Evolutionary conservation across 306 rosid species (phyloP).

Genomic region (Gleditsia sinensis): DNA sequence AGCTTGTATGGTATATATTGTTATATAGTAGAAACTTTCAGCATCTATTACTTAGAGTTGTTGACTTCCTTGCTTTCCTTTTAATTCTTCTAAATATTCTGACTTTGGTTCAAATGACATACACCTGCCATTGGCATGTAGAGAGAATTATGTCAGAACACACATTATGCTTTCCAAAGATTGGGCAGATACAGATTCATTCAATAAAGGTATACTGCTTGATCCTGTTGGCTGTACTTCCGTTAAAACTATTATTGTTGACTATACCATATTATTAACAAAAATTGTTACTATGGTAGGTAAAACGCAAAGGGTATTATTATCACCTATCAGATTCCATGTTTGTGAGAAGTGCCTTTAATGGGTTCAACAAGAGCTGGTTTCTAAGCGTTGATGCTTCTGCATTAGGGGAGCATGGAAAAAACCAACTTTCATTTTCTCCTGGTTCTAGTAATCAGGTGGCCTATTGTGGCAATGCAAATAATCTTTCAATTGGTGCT

Average conservation of each 20-base stretch:
- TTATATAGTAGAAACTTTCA: neutral
- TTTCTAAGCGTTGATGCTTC: conserved; percentile 46
- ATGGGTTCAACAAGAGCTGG: conserved; percentile 30
- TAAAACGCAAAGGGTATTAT: conserved; percentile 33
- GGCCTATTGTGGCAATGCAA: conserved; percentile 15
- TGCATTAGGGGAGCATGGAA: conserved; percentile 26
- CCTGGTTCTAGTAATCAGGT: conserved; percentile 23
- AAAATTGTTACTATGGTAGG: conserved; percentile 19
- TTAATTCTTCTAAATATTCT: neutral
- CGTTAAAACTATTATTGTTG: conserved; percentile 17
- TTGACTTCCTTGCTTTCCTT: neutral
- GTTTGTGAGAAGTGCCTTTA: conserved; percentile 44
- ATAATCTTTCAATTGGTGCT: conserved; percentile 19
- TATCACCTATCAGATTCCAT: conserved; percentile 47
- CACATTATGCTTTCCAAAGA: conserved; percentile 40
- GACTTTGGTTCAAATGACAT: neutral
- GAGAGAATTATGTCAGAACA: conserved; percentile 39
- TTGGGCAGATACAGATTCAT: conserved; percentile 47
- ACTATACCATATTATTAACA: conserved; percentile 10
- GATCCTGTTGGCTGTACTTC: neutral
- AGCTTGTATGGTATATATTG: neutral
- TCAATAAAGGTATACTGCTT: conserved; percentile 42
- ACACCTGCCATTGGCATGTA: conserved; percentile 9
- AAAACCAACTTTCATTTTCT: conserved; percentile 21
- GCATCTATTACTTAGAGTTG: neutral